phyloP scores from a whole-genome alignment of 164 flowering plant species.

The Buxus sempervirens region DNA sequence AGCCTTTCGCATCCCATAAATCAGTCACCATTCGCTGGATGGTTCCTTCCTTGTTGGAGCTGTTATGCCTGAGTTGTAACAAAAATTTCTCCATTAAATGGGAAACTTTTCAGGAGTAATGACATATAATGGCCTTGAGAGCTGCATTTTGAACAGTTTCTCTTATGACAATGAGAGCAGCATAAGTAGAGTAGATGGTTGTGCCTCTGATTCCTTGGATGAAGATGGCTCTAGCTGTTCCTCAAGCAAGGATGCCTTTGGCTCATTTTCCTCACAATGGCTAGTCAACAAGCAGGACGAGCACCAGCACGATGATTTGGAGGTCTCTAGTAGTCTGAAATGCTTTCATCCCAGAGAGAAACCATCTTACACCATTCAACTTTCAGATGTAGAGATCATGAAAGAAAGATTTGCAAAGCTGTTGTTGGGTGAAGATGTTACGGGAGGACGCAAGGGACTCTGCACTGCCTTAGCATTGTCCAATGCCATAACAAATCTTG shows the following conservation, averaged over 20 bases:
- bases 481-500: slow-evolving; percentile 79
- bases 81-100: not conserved
- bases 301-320: slow-evolving; percentile 51
- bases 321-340: slow-evolving; percentile 37
- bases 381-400: slow-evolving; percentile 70
- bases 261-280: slow-evolving; percentile 76
- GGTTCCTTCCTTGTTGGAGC: not conserved
- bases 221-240: slow-evolving; percentile 76
- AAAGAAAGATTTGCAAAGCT: slow-evolving; percentile 83
- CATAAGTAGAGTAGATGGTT: slow-evolving; percentile 65
- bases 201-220: slow-evolving; percentile 57
- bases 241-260: slow-evolving; percentile 76
- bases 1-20: no score
- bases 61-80: not conserved
- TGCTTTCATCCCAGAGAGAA: slow-evolving; percentile 39
- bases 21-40: no score
- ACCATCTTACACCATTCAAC: slow-evolving; percentile 24
- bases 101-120: slow-evolving; percentile 53
- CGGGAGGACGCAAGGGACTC: slow-evolving; percentile 74
- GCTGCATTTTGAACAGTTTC: slow-evolving; percentile 57
- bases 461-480: slow-evolving; percentile 79
- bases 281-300: slow-evolving; percentile 44
- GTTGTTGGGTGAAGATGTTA: slow-evolving; percentile 80
- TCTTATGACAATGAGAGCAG: slow-evolving; percentile 60
- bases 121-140: slow-evolving; percentile 86